Evolutionary conservation across 345 rosid species (phyloP).

Genomic region (Durio zibethinus): DNA sequence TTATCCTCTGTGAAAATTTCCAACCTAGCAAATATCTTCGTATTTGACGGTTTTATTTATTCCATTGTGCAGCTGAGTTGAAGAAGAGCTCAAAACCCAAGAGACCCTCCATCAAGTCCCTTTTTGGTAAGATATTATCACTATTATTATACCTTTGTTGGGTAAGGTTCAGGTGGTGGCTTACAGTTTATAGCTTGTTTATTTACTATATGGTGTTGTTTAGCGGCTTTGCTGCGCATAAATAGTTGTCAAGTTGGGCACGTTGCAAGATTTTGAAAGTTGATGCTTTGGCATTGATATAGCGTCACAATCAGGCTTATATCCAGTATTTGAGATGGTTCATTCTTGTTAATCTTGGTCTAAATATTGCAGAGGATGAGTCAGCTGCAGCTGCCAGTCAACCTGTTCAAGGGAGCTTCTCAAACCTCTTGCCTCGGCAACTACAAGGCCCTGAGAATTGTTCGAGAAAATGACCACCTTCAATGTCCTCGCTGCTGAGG

Average conservation of each 20-base stretch:
- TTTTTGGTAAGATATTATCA: slow-evolving; percentile 61
- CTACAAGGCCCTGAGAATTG: slow-evolving; percentile 54
- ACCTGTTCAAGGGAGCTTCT: slow-evolving; percentile 79
- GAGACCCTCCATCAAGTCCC: slow-evolving; percentile 92
- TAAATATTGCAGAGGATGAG: slow-evolving; percentile 64
- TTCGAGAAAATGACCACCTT: slow-evolving; percentile 22
- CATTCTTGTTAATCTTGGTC: neutral
- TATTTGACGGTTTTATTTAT: slow-evolving; percentile 5
- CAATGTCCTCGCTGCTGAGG: neutral
- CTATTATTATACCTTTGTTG: neutral
- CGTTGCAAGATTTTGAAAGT: neutral
- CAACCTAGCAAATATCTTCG: neutral
- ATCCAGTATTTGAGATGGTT: neutral
- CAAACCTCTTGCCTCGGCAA: slow-evolving; percentile 69
- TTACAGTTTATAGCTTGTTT: neutral
- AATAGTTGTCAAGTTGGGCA: neutral
- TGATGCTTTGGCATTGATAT: neutral
- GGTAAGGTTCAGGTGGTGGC: neutral
- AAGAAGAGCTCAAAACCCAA: slow-evolving; percentile 81
- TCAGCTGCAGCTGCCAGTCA: slow-evolving; percentile 44
- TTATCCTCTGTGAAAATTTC: neutral
- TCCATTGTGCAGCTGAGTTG: slow-evolving; percentile 55
- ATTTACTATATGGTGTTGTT: neutral
- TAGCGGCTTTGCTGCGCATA: neutral
- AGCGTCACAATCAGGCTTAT: neutral